Conservation (phyloP, 345 rosid genomes). For the Draba incana region DNA sequence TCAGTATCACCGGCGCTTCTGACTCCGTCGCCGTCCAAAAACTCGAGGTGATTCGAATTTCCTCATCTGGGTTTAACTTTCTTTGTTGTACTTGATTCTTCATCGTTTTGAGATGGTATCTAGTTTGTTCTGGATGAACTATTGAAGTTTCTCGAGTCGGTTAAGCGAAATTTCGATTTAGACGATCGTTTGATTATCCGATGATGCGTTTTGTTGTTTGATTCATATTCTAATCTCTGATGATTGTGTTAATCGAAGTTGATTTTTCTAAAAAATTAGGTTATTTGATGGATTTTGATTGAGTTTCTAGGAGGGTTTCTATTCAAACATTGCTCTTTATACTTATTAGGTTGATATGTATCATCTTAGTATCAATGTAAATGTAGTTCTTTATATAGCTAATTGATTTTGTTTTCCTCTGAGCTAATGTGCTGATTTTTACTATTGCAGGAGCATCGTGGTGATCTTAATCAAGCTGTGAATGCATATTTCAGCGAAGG, state of each 20-base stretch:
- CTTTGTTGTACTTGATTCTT: background rate
- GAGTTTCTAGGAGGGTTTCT: conserved; percentile 42
- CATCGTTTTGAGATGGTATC: background rate
- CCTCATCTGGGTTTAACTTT: conserved; percentile 13
- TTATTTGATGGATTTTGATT: conserved; percentile 18
- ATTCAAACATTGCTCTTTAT: conserved; percentile 34
- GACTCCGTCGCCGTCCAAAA: conserved; percentile 68
- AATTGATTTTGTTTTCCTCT: background rate
- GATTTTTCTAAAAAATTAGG: conserved; percentile 13
- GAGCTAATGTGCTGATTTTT: background rate
- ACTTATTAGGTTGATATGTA: background rate
- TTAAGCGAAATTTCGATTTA: conserved; percentile 2
- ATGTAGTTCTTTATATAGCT: background rate
- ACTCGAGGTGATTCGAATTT: conserved; percentile 60
- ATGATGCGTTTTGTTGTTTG: conserved; percentile 13
- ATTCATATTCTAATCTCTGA: background rate
- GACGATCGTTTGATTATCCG: conserved; percentile 24
- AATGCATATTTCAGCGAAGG: conserved; percentile 89
- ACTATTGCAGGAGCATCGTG: conserved; percentile 69
- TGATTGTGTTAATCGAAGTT: conserved; percentile 23
- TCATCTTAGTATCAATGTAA: background rate
- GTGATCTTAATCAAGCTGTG: conserved; percentile 94
- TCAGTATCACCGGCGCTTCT: conserved; percentile 80
- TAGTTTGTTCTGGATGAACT: background rate
- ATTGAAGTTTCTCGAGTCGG: conserved; percentile 17